These are phyloP conservation scores for Aeminium ludgeri DNA, from an alignment of 495 filamentous ascomycete genomes.

Conservation along the genomic window DNA sequence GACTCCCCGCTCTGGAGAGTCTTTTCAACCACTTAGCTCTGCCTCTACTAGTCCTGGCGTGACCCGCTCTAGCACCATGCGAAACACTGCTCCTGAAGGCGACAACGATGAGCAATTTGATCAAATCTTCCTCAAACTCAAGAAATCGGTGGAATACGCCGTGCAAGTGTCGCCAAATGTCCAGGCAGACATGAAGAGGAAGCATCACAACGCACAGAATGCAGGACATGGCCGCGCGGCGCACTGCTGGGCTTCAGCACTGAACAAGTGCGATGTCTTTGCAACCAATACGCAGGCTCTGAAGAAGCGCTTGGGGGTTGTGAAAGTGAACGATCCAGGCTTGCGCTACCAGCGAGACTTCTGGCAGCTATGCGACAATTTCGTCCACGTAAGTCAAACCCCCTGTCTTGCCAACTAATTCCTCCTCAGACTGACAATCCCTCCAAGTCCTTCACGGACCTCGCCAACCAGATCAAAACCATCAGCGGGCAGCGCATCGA, in stretches of 20 bases:
- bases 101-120: conserved; percentile 70
- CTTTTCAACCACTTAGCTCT: conserved; percentile 41
- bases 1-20: conserved; percentile 62
- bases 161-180: conserved; percentile 49
- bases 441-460: conserved; percentile 48
- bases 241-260: conserved; percentile 51
- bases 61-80: conserved; percentile 34
- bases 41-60: conserved; percentile 10
- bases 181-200: conserved; percentile 41
- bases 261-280: conserved; percentile 45
- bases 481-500: conserved; percentile 35
- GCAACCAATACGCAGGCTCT: conserved; percentile 49
- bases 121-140: conserved; percentile 56
- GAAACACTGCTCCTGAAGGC: conserved; percentile 39
- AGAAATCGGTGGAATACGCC: conserved; percentile 46
- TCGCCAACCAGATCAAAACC: conserved; percentile 54
- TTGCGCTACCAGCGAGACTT: conserved; percentile 61
- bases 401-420: background rate
- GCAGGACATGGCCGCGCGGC: conserved; percentile 27
- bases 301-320: conserved; percentile 51
- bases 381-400: conserved; percentile 36
- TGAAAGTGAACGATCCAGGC: conserved; percentile 66
- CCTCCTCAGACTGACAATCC: background rate
- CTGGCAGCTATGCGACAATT: conserved; percentile 65
- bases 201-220: conserved; percentile 29